Evolutionary conservation across 805 yeast genomes (phyloP), one percentile per base, ranked within the genome.

Genomic region (Wickerhamiella nectarea): DNA sequence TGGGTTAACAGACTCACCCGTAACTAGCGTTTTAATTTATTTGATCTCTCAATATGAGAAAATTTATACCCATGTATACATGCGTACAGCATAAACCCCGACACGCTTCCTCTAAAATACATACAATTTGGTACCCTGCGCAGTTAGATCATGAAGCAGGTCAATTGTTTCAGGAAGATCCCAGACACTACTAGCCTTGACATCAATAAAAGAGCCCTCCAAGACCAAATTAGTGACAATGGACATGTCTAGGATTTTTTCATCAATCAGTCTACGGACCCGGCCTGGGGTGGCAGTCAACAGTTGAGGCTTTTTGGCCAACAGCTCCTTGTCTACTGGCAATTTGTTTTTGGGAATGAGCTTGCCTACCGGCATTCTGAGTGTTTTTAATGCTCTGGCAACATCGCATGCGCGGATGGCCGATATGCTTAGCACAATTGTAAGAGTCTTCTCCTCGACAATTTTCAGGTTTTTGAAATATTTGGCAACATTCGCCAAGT

Each of bases 381-480:
- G 33, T 6, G 28, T 9, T 20, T 55, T 49, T 60, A 73, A 55
- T 1, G 81, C 75, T 50, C 94, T 71, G 56, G 73, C 79, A 2
- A 85, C 70, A 54, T 87, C 95, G 55, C 95, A 89, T 1, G 85
- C 91, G 51, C 96, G 70, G 19, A 85, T 65, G 9, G 94, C 91
- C 0, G 94, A 83, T 67, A 80, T 71, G 0, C 87, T 71, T 12
- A 80, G 54, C 1, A 78, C 61, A 12, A 78, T 60, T 50, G 75
- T 57, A 61, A 70, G 64, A 43, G 71, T 69, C 22, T 71, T 60
- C 25, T 62, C 66, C 10, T 71, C 60, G 31, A 62, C 66, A 14
- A 48, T 53, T 3, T 43, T 42, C 15, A 36, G 72, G 31, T 63
- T 59, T 31, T 65, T 64, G 25, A 84, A 61, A 56, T 76, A 86